phyloP scores from a whole-genome alignment of 257 asterid genomes.

The Nicotiana obtusifolia region DNA sequence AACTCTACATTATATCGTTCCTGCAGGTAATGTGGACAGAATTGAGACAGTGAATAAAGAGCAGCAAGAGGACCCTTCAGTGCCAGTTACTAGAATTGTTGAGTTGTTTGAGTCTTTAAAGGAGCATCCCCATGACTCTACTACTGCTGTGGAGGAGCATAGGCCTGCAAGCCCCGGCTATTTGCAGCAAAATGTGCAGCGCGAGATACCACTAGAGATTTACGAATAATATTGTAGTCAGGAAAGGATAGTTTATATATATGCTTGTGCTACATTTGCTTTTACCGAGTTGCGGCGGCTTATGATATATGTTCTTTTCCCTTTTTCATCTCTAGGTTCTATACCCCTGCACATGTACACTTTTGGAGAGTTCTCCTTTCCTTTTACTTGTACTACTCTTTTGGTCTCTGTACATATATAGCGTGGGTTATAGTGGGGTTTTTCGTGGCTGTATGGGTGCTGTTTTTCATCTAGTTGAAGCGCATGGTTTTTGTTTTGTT shows the following conservation, averaged over 20 bases:
- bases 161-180: neutral
- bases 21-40: neutral
- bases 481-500: too few relatives aligned
- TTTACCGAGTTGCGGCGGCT: neutral
- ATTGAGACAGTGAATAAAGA: neutral
- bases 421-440: too few relatives aligned
- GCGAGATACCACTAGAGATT: constrained; percentile 5
- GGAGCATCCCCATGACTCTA: neutral
- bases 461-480: too few relatives aligned
- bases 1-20: neutral
- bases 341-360: neutral
- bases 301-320: neutral
- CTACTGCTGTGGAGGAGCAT: neutral
- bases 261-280: neutral
- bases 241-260: neutral
- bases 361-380: neutral
- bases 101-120: neutral
- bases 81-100: neutral
- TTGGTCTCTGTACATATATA: neutral
- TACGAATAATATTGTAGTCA: neutral
- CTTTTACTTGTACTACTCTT: neutral
- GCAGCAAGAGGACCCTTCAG: neutral
- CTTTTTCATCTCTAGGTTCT: neutral
- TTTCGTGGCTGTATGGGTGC: too few relatives aligned
- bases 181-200: neutral